Evolutionary conservation across 2,329 filamentous ascomycete genomes (phyloP).

Genomic region (Tolypocladium tundrense): DNA sequence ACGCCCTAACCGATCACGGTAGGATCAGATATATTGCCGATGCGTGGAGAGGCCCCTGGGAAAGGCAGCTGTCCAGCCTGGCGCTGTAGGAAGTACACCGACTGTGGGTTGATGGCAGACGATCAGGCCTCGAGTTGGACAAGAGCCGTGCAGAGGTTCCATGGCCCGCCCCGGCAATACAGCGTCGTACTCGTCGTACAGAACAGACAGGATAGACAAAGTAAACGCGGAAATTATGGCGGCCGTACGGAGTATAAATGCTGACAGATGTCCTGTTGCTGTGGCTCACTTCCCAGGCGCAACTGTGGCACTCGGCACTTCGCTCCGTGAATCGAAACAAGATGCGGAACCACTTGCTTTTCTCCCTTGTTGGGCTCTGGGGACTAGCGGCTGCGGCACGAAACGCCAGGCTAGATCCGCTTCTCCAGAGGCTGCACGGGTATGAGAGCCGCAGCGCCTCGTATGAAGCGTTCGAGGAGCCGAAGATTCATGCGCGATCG

Average conservation of each 20-base stretch:
- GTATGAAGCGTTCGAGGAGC: neutral
- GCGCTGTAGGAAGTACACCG: neutral
- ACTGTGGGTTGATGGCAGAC: neutral
- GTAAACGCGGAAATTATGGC: neutral
- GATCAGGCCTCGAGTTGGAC: neutral
- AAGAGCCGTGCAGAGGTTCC: neutral
- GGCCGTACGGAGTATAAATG: neutral
- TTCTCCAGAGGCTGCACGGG: neutral
- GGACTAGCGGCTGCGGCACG: neutral
- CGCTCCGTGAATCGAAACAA: neutral
- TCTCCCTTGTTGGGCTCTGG: neutral
- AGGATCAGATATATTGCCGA: neutral
- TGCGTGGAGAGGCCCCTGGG: no score
- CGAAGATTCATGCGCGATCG: neutral
- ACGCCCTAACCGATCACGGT: neutral
- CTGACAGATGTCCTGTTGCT: no score
- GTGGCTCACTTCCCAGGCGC: no score
- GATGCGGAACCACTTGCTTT: neutral
- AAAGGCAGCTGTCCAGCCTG: neutral
- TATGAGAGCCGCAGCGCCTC: no score
- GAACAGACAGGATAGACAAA: neutral
- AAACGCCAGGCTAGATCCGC: neutral
- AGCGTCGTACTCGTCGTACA: neutral
- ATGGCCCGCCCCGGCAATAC: neutral
- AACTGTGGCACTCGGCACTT: neutral